Conservation (phyloP, 139 green algal genomes). For the Closterium sp. region DNA sequence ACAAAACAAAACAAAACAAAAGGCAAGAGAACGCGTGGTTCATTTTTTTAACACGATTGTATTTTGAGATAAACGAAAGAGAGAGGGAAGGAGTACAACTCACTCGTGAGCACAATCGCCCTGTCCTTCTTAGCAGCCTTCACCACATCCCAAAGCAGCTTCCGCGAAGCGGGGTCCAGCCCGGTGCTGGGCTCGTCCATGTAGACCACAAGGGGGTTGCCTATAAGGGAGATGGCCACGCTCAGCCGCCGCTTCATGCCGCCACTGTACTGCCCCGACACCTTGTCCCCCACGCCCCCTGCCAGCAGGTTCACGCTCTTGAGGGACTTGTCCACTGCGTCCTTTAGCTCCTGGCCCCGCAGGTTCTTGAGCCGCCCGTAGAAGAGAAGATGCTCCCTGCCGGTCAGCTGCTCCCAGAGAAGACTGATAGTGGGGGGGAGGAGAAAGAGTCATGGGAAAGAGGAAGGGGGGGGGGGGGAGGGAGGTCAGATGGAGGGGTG, state of each 20-base stretch:
- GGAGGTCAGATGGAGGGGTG: too few species aligned
- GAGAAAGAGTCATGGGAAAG: too few species aligned
- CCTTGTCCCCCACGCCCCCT: slow-evolving; percentile 30
- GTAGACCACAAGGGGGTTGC: slow-evolving; percentile 59
- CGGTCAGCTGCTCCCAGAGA: slow-evolving; percentile 84
- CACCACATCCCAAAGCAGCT: slow-evolving; percentile 66
- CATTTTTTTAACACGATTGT: too few species aligned
- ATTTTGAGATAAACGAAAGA: too few species aligned
- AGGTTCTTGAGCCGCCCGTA: slow-evolving; percentile 84
- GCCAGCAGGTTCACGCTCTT: slow-evolving; percentile 44
- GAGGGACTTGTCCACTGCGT: slow-evolving; percentile 53
- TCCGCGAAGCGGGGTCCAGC: slow-evolving; percentile 75
- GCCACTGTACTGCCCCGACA: slow-evolving; percentile 55
- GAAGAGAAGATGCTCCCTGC: slow-evolving; percentile 82
- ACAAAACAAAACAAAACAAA: too few species aligned
- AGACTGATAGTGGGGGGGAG: slow-evolving; percentile 37
- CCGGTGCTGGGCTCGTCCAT: slow-evolving; percentile 90
- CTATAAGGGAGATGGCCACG: slow-evolving; percentile 75
- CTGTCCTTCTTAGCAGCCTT: slow-evolving; percentile 63
- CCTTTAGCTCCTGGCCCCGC: slow-evolving; percentile 8
- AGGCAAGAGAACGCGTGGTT: too few species aligned
- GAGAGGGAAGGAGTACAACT: not conserved
- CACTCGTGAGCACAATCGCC: slow-evolving; percentile 85
- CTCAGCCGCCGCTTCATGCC: slow-evolving; percentile 60
- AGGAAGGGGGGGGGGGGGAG: too few species aligned